These are phyloP conservation scores for Blastobotrys apis DNA, from an alignment of 1,139 yeast genomes.

Conservation along the genomic window DNA sequence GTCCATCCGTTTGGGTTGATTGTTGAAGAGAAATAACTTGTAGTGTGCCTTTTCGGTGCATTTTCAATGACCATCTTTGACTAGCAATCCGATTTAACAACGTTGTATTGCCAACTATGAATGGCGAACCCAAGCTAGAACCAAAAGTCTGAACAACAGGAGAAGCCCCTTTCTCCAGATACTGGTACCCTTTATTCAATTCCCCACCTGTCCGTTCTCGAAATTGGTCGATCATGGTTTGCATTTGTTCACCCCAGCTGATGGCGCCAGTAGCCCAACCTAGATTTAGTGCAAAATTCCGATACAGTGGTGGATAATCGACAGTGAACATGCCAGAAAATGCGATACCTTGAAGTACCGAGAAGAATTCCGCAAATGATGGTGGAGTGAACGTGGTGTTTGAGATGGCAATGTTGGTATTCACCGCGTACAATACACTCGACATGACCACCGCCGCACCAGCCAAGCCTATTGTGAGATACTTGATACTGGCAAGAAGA, in stretches of 20 bases:
- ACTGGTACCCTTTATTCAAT: conserved; percentile 10
- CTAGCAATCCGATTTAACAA: not conserved
- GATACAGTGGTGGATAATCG: conserved; percentile 33
- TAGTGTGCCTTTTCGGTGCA: not conserved
- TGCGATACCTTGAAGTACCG: conserved; percentile 32
- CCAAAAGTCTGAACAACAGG: too few species aligned
- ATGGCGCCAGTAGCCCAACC: conserved; percentile 35
- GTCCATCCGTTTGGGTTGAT: not conserved
- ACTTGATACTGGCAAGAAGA: not conserved
- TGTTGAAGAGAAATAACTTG: not conserved
- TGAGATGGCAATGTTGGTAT: not conserved
- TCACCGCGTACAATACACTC: not conserved
- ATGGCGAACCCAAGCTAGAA: too few species aligned
- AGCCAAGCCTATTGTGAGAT: conserved; percentile 4
- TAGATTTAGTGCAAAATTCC: conserved; percentile 32
- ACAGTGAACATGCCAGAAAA: conserved; percentile 35
- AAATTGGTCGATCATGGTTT: conserved; percentile 30
- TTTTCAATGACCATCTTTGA: not conserved
- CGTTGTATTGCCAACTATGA: not conserved
- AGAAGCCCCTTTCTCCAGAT: not conserved
- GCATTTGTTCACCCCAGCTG: conserved; percentile 31
- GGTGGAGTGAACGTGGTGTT: not conserved
- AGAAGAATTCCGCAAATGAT: conserved; percentile 21
- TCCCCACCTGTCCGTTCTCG: conserved; percentile 34
- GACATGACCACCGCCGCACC: conserved; percentile 1